Conservation (phyloP, 305 asterid genomes). For the Solanum hybrid region DNA sequence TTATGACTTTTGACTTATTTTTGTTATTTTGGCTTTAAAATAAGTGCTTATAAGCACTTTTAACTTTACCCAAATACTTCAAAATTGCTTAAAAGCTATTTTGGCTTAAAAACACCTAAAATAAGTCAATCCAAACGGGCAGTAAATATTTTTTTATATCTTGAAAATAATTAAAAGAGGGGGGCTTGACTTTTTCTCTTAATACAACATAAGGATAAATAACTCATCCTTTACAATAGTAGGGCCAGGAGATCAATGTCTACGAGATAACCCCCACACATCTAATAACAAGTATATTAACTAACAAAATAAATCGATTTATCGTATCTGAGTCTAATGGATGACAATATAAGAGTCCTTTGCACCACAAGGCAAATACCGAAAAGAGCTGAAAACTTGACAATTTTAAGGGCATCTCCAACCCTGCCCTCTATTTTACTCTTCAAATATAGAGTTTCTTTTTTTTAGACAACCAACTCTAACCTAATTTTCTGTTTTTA, state of each 20-base stretch:
- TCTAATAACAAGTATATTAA: neutral
- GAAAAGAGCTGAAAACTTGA: neutral
- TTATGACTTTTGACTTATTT: too few relatives aligned
- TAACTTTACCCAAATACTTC: too few relatives aligned
- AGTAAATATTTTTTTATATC: neutral
- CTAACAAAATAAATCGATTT: too few relatives aligned
- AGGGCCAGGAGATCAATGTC: neutral
- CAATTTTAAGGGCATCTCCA: neutral
- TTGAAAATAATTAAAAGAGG: neutral
- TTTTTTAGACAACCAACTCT: too few relatives aligned
- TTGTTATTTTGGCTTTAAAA: too few relatives aligned
- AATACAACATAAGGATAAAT: neutral
- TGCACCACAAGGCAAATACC: neutral
- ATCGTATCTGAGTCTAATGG: neutral
- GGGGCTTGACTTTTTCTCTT: neutral
- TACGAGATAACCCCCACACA: neutral
- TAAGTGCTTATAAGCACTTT: too few relatives aligned
- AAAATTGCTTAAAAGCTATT: too few relatives aligned
- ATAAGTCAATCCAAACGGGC: too few relatives aligned
- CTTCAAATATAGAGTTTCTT: too few relatives aligned
- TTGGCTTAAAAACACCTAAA: too few relatives aligned
- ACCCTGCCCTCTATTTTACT: too few relatives aligned
- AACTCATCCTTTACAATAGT: neutral
- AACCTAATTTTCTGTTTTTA: too few relatives aligned
- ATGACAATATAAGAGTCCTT: neutral